These are phyloP conservation scores for Rhizophagus sp. DNA, from an alignment of 192 early-diverging fungal species.

Conservation along the genomic window DNA sequence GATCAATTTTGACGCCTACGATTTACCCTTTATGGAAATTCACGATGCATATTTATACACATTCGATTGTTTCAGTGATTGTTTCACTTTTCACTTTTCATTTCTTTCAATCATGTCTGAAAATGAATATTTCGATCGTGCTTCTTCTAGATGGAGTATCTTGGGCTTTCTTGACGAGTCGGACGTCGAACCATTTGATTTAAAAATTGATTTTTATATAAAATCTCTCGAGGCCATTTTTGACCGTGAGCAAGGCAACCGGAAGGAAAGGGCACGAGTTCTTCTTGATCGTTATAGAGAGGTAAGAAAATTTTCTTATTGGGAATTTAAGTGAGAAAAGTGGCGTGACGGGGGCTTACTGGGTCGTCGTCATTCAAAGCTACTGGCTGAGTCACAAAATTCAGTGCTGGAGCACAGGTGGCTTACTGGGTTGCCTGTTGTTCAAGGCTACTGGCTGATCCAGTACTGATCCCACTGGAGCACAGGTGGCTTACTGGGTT, in stretches of 20 bases:
- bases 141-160: too few species aligned
- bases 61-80: too few species aligned
- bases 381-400: not conserved
- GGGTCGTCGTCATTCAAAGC: slow-evolving; percentile 1
- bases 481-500: slow-evolving; percentile 13
- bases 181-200: slow-evolving; percentile 3
- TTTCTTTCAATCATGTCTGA: too few species aligned
- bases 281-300: slow-evolving; percentile 3
- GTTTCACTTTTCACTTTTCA: too few species aligned
- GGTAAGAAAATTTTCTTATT: not conserved
- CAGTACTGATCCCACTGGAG: too few species aligned
- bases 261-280: not conserved
- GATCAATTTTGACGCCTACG: too few species aligned
- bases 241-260: not conserved
- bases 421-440: slow-evolving; percentile 22
- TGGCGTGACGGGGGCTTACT: not conserved
- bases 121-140: too few species aligned
- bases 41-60: too few species aligned
- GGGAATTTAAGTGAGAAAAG: not conserved
- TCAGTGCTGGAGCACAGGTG: not conserved
- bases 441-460: slow-evolving; percentile 10
- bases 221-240: slow-evolving; percentile 9
- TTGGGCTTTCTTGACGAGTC: too few species aligned
- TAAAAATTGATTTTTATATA: not conserved
- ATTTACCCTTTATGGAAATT: too few species aligned